These are phyloP conservation scores for Escallonia rubra DNA, from an alignment of 129 eudicot genomes.

Conservation along the genomic window DNA sequence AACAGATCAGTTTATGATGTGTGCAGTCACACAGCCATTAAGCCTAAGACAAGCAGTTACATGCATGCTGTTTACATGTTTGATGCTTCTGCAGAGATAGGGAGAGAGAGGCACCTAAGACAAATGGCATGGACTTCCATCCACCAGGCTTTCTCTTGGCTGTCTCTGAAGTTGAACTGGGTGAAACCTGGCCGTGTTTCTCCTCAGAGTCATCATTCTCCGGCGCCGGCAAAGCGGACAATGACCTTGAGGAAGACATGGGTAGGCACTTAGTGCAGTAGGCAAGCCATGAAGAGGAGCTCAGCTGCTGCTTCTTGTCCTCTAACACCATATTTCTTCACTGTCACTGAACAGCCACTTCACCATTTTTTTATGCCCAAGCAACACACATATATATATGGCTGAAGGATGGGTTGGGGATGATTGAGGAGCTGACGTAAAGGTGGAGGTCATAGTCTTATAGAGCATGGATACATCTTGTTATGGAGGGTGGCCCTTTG, in stretches of 20 bases:
- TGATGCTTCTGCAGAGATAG: neutral
- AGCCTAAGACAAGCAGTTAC: too few relatives aligned
- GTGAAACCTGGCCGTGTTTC: neutral
- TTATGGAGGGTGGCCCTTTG: too few relatives aligned
- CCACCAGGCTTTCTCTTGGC: slow-evolving; percentile 64
- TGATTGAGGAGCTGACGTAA: too few relatives aligned
- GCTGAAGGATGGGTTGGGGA: neutral
- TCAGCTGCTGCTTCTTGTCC: slow-evolving; percentile 1
- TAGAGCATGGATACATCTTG: too few relatives aligned
- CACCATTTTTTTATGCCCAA: neutral
- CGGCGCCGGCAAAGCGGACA: slow-evolving; percentile 10
- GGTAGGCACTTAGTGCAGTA: slow-evolving; percentile 24
- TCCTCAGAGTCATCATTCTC: neutral
- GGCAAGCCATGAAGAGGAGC: slow-evolving; percentile 29
- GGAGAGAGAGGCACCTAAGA: slow-evolving; percentile 50
- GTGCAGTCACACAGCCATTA: too few relatives aligned
- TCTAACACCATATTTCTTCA: neutral
- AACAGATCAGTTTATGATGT: too few relatives aligned
- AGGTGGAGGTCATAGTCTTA: too few relatives aligned
- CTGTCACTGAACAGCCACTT: neutral
- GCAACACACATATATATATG: neutral
- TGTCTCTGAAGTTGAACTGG: neutral
- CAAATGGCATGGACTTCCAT: slow-evolving; percentile 80
- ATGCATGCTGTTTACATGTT: neutral
- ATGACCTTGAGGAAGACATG: slow-evolving; percentile 8